Conservation (phyloP, 129 eudicot genomes). For the Flaveria trinervia region DNA sequence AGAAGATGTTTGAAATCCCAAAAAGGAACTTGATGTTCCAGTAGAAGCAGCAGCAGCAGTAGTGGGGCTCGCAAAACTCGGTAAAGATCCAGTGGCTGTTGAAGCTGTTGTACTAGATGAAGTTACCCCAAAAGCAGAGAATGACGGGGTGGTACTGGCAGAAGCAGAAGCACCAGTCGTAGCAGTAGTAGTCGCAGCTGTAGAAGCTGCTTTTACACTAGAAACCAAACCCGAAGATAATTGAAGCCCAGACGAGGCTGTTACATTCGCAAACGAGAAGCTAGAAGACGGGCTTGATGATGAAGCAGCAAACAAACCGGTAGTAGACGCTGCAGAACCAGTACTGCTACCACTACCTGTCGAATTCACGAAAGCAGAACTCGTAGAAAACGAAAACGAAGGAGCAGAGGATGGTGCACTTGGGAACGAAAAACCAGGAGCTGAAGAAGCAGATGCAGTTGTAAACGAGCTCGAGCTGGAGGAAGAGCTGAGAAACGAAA, state of each 20-base stretch:
- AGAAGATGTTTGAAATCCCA: conserved; percentile 49
- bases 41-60: conserved; percentile 44
- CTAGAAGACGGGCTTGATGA: conserved; percentile 28
- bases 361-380: conserved; percentile 18
- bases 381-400: conserved; percentile 25
- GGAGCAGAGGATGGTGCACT: conserved; percentile 19
- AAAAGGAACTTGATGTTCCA: conserved; percentile 43
- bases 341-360: not conserved
- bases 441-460: conserved; percentile 27
- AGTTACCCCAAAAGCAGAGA: conserved; percentile 38
- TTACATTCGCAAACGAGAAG: conserved; percentile 49
- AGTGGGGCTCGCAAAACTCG: conserved; percentile 44
- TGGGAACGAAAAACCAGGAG: conserved; percentile 37
- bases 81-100: conserved; percentile 45
- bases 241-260: conserved; percentile 33
- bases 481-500: conserved; percentile 44
- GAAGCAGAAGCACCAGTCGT: conserved; percentile 40
- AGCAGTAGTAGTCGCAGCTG: conserved; percentile 45
- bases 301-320: conserved; percentile 30
- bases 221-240: conserved; percentile 36
- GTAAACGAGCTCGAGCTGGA: conserved; percentile 32
- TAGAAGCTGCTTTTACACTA: conserved; percentile 29
- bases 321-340: conserved; percentile 29
- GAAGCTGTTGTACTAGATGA: conserved; percentile 36
- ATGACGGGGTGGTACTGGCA: conserved; percentile 24